Conservation (phyloP, 148 eudicot genomes). For the Vaccinium corymbosum region DNA sequence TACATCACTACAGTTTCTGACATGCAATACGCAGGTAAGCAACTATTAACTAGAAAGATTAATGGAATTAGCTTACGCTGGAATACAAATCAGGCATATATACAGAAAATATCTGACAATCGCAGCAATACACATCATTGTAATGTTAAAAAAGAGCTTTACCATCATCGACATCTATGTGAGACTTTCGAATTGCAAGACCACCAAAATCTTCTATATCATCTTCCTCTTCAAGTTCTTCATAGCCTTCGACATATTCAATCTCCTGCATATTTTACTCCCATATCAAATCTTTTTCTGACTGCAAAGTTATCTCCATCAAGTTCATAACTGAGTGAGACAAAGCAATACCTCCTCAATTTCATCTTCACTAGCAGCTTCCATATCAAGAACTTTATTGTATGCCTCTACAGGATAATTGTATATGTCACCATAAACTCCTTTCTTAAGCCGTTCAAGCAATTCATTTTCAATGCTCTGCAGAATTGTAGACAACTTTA, state of each 20-base stretch:
- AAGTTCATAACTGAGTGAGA: background rate
- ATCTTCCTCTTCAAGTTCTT: constrained; percentile 73
- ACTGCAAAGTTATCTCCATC: background rate
- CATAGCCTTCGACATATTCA: constrained; percentile 81
- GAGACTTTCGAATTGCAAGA: constrained; percentile 23
- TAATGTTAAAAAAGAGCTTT: background rate
- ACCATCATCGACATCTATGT: constrained; percentile 33
- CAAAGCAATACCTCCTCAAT: constrained; percentile 26
- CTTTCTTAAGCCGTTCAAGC: constrained; percentile 69
- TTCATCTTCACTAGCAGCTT: constrained; percentile 45
- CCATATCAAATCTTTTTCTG: background rate
- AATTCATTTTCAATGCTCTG: constrained; percentile 90
- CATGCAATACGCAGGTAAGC: background rate
- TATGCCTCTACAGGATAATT: constrained; percentile 42
- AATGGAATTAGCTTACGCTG: background rate
- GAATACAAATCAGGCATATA: background rate
- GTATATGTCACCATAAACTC: constrained; percentile 65
- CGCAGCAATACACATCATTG: background rate
- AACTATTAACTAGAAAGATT: background rate
- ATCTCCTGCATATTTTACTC: constrained; percentile 36
- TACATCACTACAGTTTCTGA: background rate
- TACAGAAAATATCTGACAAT: background rate
- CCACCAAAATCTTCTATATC: constrained; percentile 80
- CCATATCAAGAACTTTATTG: constrained; percentile 43
- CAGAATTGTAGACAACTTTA: constrained; percentile 17